A percentile compares a stretch with the other conserved stretches of the same genome.
Conservation (phyloP, 2,329 filamentous ascomycete species). For the Calonectria leucothoes region DNA sequence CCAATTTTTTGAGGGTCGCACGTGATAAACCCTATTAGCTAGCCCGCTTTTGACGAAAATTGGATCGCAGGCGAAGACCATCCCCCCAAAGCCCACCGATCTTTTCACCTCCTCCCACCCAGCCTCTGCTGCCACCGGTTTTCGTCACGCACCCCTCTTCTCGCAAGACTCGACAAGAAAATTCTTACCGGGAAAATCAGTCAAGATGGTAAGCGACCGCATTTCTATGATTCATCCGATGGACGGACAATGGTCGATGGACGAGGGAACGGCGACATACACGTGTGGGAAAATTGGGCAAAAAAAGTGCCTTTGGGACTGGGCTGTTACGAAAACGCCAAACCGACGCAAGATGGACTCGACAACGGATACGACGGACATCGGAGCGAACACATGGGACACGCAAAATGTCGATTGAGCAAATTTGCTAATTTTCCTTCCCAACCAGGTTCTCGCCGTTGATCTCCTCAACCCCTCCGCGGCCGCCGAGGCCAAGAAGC, state of each 20-base stretch:
- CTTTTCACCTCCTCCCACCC: conserved; percentile 61
- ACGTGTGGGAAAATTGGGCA: conserved; percentile 31
- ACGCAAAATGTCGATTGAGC: conserved; percentile 33
- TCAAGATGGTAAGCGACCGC: conserved; percentile 75
- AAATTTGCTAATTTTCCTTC: conserved; percentile 58
- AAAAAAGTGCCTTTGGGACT: conserved; percentile 29
- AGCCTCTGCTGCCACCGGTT: conserved; percentile 66
- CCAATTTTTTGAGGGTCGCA: conserved; percentile 40
- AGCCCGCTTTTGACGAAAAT: conserved; percentile 52
- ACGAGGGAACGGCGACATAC: conserved; percentile 32
- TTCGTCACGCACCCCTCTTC: conserved; percentile 61
- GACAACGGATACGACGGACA: conserved; percentile 20
- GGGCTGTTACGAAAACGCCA: conserved; percentile 30
- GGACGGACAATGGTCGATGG: conserved; percentile 32
- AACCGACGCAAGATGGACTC: conserved; percentile 29
- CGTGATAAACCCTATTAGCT: conserved; percentile 56
- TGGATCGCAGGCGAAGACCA: conserved; percentile 49
- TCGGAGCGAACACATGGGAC: conserved; percentile 26
- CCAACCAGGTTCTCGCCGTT: conserved; percentile 94
- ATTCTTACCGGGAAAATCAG: conserved; percentile 61
- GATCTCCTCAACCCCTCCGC: conserved; percentile 99
- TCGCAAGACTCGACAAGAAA: conserved; percentile 59
- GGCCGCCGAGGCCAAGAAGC: conserved; percentile 98
- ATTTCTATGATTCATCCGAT: conserved; percentile 31
- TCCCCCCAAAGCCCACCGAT: conserved; percentile 55